Percentiles rank a stretch among this genome's conserved stretches.
Evolutionary conservation across 106 monocot genomes (phyloP).

Genomic region (Phalaenopsis equestris): DNA sequence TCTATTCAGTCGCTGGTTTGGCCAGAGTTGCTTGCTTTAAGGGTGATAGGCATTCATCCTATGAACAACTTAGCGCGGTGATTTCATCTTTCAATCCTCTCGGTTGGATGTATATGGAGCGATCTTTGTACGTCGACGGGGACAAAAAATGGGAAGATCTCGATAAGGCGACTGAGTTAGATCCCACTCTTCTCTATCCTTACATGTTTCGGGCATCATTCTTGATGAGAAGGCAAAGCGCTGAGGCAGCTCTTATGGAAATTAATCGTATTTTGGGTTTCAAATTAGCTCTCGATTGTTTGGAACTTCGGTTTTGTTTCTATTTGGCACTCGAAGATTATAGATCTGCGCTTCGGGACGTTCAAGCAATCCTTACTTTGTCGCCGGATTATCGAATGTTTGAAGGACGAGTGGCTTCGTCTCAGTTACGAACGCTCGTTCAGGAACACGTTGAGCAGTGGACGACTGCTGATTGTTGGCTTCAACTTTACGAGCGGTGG

Average conservation of each 20-base stretch:
- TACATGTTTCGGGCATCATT: constrained; percentile 90
- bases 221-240: constrained; percentile 71
- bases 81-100: constrained; percentile 56
- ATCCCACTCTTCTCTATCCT: constrained; percentile 85
- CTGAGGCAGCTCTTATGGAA: constrained; percentile 66
- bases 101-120: constrained; percentile 97
- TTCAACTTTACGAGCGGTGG: constrained; percentile 95
- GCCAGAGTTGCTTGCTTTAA: constrained; percentile 52
- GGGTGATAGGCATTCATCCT: constrained; percentile 41
- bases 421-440: constrained; percentile 66
- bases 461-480: constrained; percentile 95
- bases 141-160: constrained; percentile 65
- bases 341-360: constrained; percentile 63
- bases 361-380: constrained; percentile 86
- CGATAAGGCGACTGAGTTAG: constrained; percentile 74
- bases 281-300: constrained; percentile 75
- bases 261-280: constrained; percentile 84
- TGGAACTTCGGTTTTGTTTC: constrained; percentile 87
- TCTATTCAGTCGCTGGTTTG: constrained; percentile 63
- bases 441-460: constrained; percentile 81
- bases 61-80: constrained; percentile 62
- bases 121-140: constrained; percentile 69
- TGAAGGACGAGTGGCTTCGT: constrained; percentile 75
- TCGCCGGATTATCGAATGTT: constrained; percentile 79
- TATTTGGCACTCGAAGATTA: constrained; percentile 83